These are phyloP conservation scores for Plantago ovata DNA, from an alignment of 257 asterid genomes.

Conservation along the genomic window DNA sequence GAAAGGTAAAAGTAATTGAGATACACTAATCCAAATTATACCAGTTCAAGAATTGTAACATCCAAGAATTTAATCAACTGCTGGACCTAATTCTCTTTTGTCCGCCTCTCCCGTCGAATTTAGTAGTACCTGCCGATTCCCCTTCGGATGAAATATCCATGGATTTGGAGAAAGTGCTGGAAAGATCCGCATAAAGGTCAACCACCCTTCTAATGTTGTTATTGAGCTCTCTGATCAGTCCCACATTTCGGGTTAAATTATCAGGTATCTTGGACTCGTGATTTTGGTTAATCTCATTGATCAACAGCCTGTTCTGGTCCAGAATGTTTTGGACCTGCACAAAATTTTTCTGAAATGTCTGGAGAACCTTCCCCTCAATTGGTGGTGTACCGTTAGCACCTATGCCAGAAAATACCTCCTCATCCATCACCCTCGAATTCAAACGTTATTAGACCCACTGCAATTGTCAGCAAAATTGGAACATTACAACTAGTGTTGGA, in stretches of 20 bases:
- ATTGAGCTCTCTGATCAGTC: conserved; percentile 51
- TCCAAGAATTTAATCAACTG: conserved; percentile 20
- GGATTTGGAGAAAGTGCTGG: conserved; percentile 39
- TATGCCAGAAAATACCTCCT: conserved; percentile 32
- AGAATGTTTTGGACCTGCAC: conserved; percentile 43
- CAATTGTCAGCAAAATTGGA: conserved; percentile 5
- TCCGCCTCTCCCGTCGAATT: conserved; percentile 44
- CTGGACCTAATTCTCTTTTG: conserved; percentile 41
- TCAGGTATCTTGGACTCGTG: conserved; percentile 47
- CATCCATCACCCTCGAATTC: conserved; percentile 28
- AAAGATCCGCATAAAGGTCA: conserved; percentile 41
- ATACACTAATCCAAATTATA: conserved; percentile 18
- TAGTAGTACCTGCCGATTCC: conserved; percentile 33
- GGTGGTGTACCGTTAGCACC: conserved; percentile 26
- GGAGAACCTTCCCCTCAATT: conserved; percentile 32
- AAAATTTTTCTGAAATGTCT: conserved; percentile 38
- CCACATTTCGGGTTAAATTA: conserved; percentile 38
- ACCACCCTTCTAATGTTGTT: conserved; percentile 50
- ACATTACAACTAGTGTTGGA: neutral
- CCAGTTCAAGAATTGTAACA: conserved; percentile 19
- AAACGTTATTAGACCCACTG: conserved; percentile 20
- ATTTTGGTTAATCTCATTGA: conserved; percentile 48
- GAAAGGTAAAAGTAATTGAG: conserved; percentile 19
- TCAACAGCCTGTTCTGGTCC: conserved; percentile 45
- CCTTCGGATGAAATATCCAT: conserved; percentile 49